phyloP scores from a whole-genome alignment of 129 eudicot genomes.

The Kitagawia praeruptora region DNA sequence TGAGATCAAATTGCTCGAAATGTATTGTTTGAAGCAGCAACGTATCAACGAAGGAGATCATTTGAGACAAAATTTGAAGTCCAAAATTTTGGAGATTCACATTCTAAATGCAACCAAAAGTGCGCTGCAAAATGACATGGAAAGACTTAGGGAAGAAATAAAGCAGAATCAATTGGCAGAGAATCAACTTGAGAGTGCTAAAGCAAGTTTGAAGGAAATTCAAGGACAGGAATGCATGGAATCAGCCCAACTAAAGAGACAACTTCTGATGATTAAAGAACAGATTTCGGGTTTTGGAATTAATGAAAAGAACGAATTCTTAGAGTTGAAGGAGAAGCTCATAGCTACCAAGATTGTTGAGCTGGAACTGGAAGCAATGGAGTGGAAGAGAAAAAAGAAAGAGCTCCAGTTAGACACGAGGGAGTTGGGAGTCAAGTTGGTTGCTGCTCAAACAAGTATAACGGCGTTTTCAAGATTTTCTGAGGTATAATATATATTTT shows the following conservation, averaged over 20 bases:
- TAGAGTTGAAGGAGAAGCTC: not conserved
- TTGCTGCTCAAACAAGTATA: constrained; percentile 8
- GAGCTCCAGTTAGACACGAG: constrained; percentile 21
- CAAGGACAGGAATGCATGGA: not conserved
- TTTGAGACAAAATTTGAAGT: not conserved
- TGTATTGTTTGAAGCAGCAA: constrained; percentile 9
- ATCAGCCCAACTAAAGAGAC: not conserved
- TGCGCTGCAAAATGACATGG: constrained; percentile 7
- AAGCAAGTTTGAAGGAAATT: not conserved
- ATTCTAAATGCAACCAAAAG: not conserved
- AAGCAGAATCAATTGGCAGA: not conserved
- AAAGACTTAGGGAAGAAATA: constrained; percentile 13
- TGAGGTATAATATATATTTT: constrained; percentile 12
- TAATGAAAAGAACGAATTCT: not conserved
- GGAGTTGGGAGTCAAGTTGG: constrained; percentile 18
- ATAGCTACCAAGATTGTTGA: not conserved
- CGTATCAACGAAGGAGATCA: not conserved
- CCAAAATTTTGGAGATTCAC: constrained; percentile 5
- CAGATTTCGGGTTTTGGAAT: not conserved
- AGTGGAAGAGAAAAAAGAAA: constrained; percentile 16
- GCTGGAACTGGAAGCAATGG: constrained; percentile 12
- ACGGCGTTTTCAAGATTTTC: constrained; percentile 4
- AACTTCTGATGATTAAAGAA: constrained; percentile 12
- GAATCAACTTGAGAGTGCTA: constrained; percentile 17
- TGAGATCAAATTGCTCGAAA: constrained; percentile 12